Base-by-base conservation (phyloP, 2,329 filamentous ascomycete genomes). In the Ophiostoma perfectum region DNA sequence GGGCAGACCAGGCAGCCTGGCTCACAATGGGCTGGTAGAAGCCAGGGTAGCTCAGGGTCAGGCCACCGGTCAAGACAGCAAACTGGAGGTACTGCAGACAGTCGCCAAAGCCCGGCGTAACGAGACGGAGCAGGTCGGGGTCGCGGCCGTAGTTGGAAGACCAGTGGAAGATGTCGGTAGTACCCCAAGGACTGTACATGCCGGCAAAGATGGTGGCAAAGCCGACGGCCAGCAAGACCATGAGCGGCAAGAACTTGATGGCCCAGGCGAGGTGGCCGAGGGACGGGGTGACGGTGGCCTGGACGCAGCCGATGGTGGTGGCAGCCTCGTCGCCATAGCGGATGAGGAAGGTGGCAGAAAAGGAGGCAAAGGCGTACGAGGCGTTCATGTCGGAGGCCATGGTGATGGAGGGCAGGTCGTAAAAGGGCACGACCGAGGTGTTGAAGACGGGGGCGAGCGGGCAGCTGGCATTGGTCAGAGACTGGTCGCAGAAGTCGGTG, bases 1-100 rank as follows among this genome's bases (percentile, higher is more conserved):
- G 85, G 5, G 88, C 80, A 0, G 94, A 95, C 95, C 95, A 99
- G 52, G 90, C 88, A 14, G 86, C 90, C 77, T 94, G 91, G 77
- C 93, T 96, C 69, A 94, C 86, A 7, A 92, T 90, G 4, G 95
- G 95, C 76, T 97, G 94, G 76, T 93, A 99, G 76, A 91, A 99
- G 11, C 95, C 95, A 0, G 95, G 95, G 75, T 98, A 99, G 73
- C 89, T 88, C 71, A 99, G 82, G 7, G 90, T 92, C 69, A 99
- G 82, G 49, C 90, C 89, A n/a, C 94, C 94, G 0, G 93, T 95
- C 69, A 99, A 80, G 36, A 91, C 89, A 67, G 95, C 84, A 74
- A 97, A 99, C 76, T 99, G 95, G 18, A 99, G 91, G 77, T 99
- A 98, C 78, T 98, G 93, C 68, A 99, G 83, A 75, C 95, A 99